Conservation (phyloP, 2,329 filamentous ascomycete genomes). For the Xylariaceae sp. region DNA sequence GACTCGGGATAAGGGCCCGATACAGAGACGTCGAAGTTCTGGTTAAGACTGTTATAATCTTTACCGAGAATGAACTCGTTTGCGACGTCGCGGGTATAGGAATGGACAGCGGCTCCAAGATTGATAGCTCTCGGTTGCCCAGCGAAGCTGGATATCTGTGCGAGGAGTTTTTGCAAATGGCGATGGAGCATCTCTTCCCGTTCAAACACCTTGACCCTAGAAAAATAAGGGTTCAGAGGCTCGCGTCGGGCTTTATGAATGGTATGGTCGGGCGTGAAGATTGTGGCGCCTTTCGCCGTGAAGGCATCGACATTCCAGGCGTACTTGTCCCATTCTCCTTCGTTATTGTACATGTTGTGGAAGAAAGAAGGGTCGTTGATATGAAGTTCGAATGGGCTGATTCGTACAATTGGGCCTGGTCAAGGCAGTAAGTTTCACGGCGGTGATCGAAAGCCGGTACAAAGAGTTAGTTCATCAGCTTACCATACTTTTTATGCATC, state of each 20-base stretch:
- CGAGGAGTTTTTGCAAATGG: not conserved
- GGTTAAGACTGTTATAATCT: not conserved
- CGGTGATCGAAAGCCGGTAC: not conserved
- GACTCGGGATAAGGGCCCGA: not conserved
- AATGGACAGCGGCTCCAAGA: not conserved
- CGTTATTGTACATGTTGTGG: not conserved
- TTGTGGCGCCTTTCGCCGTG: not conserved
- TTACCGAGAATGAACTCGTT: not conserved
- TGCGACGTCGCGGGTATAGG: not conserved
- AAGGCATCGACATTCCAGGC: not conserved
- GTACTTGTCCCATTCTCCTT: not conserved
- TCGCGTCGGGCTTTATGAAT: not conserved
- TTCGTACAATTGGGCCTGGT: not conserved
- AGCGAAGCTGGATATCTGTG: not conserved
- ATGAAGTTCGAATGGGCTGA: not conserved
- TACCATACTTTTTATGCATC: conserved; percentile 18
- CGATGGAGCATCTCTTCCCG: not conserved
- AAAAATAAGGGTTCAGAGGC: not conserved
- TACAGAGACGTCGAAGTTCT: not conserved
- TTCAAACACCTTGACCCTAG: not conserved
- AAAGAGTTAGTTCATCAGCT: not conserved
- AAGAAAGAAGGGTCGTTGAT: conserved; percentile 1
- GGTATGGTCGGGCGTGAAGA: not conserved
- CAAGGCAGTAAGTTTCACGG: not conserved
- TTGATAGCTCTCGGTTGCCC: not conserved